Conservation (phyloP, 805 yeast genomes). For the Candida vartiovaarae region DNA sequence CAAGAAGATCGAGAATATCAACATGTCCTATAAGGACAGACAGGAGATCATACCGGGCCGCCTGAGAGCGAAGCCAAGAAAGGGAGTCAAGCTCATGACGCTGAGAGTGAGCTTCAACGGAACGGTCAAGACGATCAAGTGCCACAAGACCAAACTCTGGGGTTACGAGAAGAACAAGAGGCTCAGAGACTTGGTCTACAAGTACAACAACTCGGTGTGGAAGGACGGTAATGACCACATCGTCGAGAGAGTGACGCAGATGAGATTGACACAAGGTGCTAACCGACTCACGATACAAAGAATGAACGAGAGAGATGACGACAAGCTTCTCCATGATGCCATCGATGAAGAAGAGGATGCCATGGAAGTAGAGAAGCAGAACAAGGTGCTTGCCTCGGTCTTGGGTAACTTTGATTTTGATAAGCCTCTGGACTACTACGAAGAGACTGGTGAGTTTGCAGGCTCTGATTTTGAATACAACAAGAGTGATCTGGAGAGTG, state of each 20-base stretch:
- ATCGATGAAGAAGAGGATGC: conserved; percentile 30
- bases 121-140: conserved; percentile 45
- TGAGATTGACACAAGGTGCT: conserved; percentile 13
- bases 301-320: conserved; percentile 12
- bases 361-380: conserved; percentile 38
- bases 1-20: conserved; percentile 31
- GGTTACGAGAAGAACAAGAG: conserved; percentile 70
- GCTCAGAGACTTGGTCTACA: conserved; percentile 53
- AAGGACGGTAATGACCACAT: conserved; percentile 73
- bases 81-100: conserved; percentile 46
- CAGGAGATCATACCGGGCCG: conserved; percentile 50
- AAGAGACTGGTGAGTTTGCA: conserved; percentile 33
- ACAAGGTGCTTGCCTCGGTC: conserved; percentile 40
- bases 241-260: conserved; percentile 45
- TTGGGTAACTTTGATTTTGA: conserved; percentile 46
- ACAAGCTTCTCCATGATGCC: conserved; percentile 14
- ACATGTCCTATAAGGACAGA: conserved; percentile 35
- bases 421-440: conserved; percentile 37
- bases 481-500: conserved; percentile 28
- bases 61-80: conserved; percentile 48
- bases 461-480: conserved; percentile 41
- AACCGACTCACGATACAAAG: conserved; percentile 8
- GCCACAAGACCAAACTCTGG: conserved; percentile 82
- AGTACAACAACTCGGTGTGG: conserved; percentile 66
- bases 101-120: conserved; percentile 59